Evolutionary conservation across 1,139 yeast species (phyloP).

Genomic region (Hansenula lynferdii): DNA sequence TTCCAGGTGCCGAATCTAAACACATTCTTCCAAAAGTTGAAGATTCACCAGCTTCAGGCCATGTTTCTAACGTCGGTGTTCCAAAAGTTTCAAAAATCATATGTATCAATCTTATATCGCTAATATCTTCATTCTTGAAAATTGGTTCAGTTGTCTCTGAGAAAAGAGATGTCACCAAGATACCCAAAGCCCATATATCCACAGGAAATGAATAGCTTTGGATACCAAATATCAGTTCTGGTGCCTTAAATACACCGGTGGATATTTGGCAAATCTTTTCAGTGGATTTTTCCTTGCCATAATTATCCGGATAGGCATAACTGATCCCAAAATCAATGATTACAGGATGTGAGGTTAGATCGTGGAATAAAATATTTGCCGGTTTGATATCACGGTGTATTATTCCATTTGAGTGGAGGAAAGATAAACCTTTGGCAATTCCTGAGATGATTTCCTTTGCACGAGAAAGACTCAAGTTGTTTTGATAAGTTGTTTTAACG

Average conservation of each 20-base stretch:
- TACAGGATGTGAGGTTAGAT: slow-evolving; percentile 29
- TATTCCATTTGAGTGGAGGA: slow-evolving; percentile 52
- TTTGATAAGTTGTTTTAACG: slow-evolving; percentile 10
- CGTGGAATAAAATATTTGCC: slow-evolving; percentile 56
- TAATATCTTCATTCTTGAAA: slow-evolving; percentile 31
- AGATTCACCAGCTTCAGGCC: slow-evolving; percentile 42
- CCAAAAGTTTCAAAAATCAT: slow-evolving; percentile 66
- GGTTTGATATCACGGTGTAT: slow-evolving; percentile 91
- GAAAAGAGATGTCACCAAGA: slow-evolving; percentile 57
- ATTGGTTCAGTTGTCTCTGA: slow-evolving; percentile 41
- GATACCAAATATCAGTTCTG: slow-evolving; percentile 76
- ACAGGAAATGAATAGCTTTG: slow-evolving; percentile 53
- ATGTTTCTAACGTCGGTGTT: slow-evolving; percentile 48
- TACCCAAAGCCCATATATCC: slow-evolving; percentile 82
- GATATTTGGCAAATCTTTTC: slow-evolving; percentile 66
- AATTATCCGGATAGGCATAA: slow-evolving; percentile 37
- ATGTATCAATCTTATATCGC: slow-evolving; percentile 63
- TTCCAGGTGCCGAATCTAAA: slow-evolving; percentile 30
- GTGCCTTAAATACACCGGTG: slow-evolving; percentile 77
- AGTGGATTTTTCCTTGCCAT: slow-evolving; percentile 40
- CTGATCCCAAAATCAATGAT: slow-evolving; percentile 83
- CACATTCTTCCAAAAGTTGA: slow-evolving; percentile 36
- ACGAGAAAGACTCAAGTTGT: slow-evolving; percentile 21
- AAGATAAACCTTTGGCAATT: slow-evolving; percentile 43
- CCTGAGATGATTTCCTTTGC: slow-evolving; percentile 34